Conservation (phyloP, 129 eudicot species). For the Helichrysum umbraculigerum region DNA sequence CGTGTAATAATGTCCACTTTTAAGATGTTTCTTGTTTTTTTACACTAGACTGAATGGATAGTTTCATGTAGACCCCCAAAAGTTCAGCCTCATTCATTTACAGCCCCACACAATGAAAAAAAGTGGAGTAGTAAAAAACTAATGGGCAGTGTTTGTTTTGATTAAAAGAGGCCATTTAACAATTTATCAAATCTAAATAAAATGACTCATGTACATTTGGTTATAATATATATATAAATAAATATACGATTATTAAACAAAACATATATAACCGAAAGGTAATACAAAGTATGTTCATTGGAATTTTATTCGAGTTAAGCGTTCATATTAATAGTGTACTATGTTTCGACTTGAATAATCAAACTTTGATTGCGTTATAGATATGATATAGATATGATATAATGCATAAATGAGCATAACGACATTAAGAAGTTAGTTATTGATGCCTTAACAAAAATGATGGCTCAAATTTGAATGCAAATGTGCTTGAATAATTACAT, state of each 20-base stretch:
- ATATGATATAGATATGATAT: neutral
- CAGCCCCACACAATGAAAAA: neutral
- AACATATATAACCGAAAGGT: neutral
- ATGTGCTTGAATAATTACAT: no score
- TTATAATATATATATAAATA: no score
- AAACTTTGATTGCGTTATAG: neutral
- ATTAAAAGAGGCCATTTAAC: no score
- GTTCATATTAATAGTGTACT: neutral
- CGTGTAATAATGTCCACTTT: constrained; percentile 20
- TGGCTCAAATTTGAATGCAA: no score
- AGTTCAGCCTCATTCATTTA: neutral
- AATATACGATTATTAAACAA: no score
- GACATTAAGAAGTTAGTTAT: no score
- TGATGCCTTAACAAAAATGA: no score
- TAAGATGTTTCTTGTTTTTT: neutral
- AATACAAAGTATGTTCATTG: no score
- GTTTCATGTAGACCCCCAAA: neutral
- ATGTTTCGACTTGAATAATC: no score
- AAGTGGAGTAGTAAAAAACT: neutral
- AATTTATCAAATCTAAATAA: no score
- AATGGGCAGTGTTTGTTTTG: neutral
- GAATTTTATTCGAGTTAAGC: no score
- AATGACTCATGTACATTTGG: neutral
- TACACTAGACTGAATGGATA: neutral
- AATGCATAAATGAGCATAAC: neutral